A percentile compares a stretch with the other conserved stretches of the same genome.
Conservation (phyloP, 192 early-diverging fungal species). For the Podila verticillata region DNA sequence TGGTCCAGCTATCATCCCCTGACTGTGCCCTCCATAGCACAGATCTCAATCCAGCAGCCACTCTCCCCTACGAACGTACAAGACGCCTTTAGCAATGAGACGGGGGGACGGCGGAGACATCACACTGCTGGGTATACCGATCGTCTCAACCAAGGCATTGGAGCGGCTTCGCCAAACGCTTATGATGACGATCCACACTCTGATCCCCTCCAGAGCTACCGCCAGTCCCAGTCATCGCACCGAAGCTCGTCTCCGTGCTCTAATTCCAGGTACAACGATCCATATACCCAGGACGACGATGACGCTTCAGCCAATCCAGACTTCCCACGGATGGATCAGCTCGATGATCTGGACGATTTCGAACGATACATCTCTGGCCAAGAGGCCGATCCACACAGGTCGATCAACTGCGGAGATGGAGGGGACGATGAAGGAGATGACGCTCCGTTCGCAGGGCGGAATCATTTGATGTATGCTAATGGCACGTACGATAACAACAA, state of each 20-base stretch:
- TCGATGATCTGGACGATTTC: slow-evolving; percentile 28
- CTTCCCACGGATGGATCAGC: not conserved
- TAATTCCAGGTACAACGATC: not conserved
- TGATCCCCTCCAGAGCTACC: slow-evolving; percentile 1
- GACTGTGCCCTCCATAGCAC: slow-evolving; percentile 35
- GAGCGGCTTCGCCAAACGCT: not conserved
- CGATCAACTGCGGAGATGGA: not conserved
- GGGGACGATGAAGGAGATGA: not conserved
- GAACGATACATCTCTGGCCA: not conserved
- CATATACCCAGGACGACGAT: not conserved
- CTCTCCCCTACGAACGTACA: not conserved
- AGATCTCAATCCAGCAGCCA: slow-evolving; percentile 17
- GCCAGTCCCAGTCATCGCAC: not conserved
- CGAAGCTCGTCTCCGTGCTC: not conserved
- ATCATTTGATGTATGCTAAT: not conserved
- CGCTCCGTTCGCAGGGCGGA: not conserved
- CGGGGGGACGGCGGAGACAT: slow-evolving; percentile 6
- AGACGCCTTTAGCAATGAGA: not conserved
- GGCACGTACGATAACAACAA: not conserved
- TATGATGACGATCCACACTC: not conserved
- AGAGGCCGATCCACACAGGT: not conserved
- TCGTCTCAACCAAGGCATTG: not conserved
- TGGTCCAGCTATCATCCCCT: slow-evolving; percentile 27
- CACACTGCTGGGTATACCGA: slow-evolving; percentile 13
- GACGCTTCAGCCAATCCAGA: not conserved